These are phyloP conservation scores for Ceratobasidium sp. DNA, from an alignment of 1,284 basidiomycete species.

Conservation along the genomic window DNA sequence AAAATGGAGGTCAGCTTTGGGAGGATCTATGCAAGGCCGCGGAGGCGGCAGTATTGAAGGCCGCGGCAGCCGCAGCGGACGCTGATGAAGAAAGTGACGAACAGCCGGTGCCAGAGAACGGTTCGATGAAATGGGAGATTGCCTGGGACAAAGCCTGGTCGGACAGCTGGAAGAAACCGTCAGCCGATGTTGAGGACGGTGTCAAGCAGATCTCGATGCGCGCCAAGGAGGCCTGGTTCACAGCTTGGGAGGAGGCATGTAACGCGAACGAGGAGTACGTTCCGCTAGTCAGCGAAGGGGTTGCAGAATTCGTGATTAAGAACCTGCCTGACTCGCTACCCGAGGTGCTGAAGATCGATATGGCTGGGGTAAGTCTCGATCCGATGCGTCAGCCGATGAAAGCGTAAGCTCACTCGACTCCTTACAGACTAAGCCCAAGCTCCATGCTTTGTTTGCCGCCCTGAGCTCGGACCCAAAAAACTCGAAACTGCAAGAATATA, in stretches of 20 bases:
- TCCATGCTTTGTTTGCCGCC: background rate
- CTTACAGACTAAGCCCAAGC: background rate
- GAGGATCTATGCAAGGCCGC: conserved; percentile 5
- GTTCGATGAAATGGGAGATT: background rate
- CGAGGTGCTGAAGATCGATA: conserved; percentile 20
- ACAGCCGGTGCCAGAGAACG: no score
- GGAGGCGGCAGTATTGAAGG: conserved; percentile 6
- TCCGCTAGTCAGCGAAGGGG: conserved; percentile 2
- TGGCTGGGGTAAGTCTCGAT: background rate
- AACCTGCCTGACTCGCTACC: conserved; percentile 15
- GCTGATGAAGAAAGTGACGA: background rate
- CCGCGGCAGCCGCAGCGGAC: conserved; percentile 15
- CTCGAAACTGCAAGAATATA: conserved; percentile 8
- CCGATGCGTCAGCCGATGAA: background rate
- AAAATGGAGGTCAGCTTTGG: conserved; percentile 28
- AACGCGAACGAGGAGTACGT: conserved; percentile 18
- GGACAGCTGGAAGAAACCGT: conserved; percentile 3
- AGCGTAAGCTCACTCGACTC: background rate
- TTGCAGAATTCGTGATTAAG: conserved; percentile 5
- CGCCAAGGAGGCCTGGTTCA: conserved; percentile 18
- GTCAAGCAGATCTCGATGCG: background rate
- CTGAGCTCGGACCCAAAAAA: background rate
- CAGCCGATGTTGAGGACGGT: background rate
- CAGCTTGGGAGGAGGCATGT: conserved; percentile 20
- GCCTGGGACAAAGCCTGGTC: conserved; percentile 17